Conservation (phyloP, 2,329 filamentous ascomycete genomes). For the Monosporascus cannonballus region DNA sequence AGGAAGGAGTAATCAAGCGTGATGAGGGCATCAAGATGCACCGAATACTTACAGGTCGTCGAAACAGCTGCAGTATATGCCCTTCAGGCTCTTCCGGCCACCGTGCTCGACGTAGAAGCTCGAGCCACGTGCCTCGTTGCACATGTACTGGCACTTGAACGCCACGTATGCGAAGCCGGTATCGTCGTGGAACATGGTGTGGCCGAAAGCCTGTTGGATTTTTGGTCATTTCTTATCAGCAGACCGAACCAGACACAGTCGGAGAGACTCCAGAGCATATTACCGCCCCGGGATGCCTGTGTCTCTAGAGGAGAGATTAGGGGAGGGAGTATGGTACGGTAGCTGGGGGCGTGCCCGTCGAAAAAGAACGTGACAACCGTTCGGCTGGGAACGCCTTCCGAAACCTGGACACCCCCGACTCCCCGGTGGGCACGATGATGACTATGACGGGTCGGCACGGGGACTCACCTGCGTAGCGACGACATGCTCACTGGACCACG, state of each 20-base stretch:
- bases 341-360: too few relatives aligned
- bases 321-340: too few relatives aligned
- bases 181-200: slow-evolving; percentile 15
- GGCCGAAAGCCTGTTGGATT: slow-evolving; percentile 21
- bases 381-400: too few relatives aligned
- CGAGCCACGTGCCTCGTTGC: slow-evolving; percentile 14
- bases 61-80: slow-evolving; percentile 21
- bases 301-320: too few relatives aligned
- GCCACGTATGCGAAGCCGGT: slow-evolving; percentile 26
- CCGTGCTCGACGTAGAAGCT: slow-evolving; percentile 24
- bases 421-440: too few relatives aligned
- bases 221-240: neutral
- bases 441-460: too few relatives aligned
- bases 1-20: neutral
- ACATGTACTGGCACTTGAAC: slow-evolving; percentile 29
- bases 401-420: too few relatives aligned
- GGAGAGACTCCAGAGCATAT: too few relatives aligned
- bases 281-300: too few relatives aligned
- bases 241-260: neutral
- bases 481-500: slow-evolving; percentile 20
- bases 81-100: slow-evolving; percentile 5
- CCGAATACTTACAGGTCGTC: slow-evolving; percentile 20
- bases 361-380: too few relatives aligned
- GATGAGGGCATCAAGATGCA: too few relatives aligned
- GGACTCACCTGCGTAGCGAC: slow-evolving; percentile 20